These are phyloP conservation scores for Pestalotiopsis fici DNA, from an alignment of 2,329 filamentous ascomycete genomes.

Conservation along the genomic window DNA sequence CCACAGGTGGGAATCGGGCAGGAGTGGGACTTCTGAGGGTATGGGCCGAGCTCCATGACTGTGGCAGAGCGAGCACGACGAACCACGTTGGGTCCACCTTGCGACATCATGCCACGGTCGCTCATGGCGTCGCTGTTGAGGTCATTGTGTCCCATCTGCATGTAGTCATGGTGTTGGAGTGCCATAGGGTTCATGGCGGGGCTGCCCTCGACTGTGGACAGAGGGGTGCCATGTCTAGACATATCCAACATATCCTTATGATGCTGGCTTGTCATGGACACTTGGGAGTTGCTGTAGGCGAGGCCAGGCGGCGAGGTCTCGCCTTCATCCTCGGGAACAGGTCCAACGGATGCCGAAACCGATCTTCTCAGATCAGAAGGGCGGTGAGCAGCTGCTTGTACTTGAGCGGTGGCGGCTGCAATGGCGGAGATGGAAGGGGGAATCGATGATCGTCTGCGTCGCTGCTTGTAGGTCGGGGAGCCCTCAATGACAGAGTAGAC, in stretches of 20 bases:
- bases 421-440: slow-evolving; percentile 74
- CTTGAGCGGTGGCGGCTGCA: slow-evolving; percentile 62
- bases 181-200: slow-evolving; percentile 71
- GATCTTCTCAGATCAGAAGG: slow-evolving; percentile 91
- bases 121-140: slow-evolving; percentile 57
- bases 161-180: slow-evolving; percentile 71
- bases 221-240: slow-evolving; percentile 88
- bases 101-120: slow-evolving; percentile 68
- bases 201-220: slow-evolving; percentile 82
- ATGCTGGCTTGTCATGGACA: slow-evolving; percentile 65
- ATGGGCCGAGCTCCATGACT: slow-evolving; percentile 93
- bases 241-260: slow-evolving; percentile 80
- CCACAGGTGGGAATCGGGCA: slow-evolving; percentile 99
- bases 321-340: slow-evolving; percentile 78
- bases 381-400: slow-evolving; percentile 64
- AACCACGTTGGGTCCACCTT: slow-evolving; percentile 71
- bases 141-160: slow-evolving; percentile 64
- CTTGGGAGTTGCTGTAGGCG: slow-evolving; percentile 69
- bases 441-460: slow-evolving; percentile 89
- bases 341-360: slow-evolving; percentile 83
- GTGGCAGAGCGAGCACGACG: slow-evolving; percentile 92
- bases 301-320: slow-evolving; percentile 79
- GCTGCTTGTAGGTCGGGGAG: slow-evolving; percentile 98
- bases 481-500: slow-evolving; percentile 97
- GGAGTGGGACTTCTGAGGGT: slow-evolving; percentile 96